These are phyloP conservation scores for Phlyctochytrium bullatum DNA, from an alignment of 192 early-diverging fungal genomes.

Conservation along the genomic window DNA sequence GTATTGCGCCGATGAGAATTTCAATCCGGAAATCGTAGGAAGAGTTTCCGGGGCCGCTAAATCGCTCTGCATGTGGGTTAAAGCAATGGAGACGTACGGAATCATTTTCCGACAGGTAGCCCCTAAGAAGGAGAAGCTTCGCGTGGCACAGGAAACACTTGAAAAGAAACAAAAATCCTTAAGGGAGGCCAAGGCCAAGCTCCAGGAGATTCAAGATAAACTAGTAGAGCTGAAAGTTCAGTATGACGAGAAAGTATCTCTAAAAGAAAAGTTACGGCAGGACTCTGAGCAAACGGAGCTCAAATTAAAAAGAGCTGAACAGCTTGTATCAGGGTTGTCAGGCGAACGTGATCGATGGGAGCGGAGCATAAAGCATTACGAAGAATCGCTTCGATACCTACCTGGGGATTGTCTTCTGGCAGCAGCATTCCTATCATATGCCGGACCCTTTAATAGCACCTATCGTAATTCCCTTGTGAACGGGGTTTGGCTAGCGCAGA, in stretches of 20 bases:
- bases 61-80: slow-evolving; percentile 62
- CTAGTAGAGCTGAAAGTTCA: slow-evolving; percentile 56
- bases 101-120: slow-evolving; percentile 59
- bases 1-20: slow-evolving; percentile 57
- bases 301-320: slow-evolving; percentile 52
- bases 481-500: slow-evolving; percentile 51
- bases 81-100: slow-evolving; percentile 61
- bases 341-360: slow-evolving; percentile 62
- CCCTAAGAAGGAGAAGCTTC: slow-evolving; percentile 57
- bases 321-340: slow-evolving; percentile 56
- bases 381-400: slow-evolving; percentile 47
- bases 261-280: slow-evolving; percentile 57
- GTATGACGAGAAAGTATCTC: slow-evolving; percentile 55
- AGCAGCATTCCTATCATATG: slow-evolving; percentile 59
- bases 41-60: slow-evolving; percentile 59
- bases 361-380: slow-evolving; percentile 53
- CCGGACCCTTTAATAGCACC: slow-evolving; percentile 58
- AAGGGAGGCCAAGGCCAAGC: slow-evolving; percentile 52
- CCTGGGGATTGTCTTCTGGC: slow-evolving; percentile 60
- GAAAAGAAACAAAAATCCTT: slow-evolving; percentile 59
- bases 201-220: slow-evolving; percentile 65
- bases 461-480: slow-evolving; percentile 51
- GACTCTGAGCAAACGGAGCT: slow-evolving; percentile 58
- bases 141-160: slow-evolving; percentile 53
- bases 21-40: slow-evolving; percentile 58